Evolutionary conservation across 345 rosid species (phyloP).

Genomic region (Melaleuca alternifolia): DNA sequence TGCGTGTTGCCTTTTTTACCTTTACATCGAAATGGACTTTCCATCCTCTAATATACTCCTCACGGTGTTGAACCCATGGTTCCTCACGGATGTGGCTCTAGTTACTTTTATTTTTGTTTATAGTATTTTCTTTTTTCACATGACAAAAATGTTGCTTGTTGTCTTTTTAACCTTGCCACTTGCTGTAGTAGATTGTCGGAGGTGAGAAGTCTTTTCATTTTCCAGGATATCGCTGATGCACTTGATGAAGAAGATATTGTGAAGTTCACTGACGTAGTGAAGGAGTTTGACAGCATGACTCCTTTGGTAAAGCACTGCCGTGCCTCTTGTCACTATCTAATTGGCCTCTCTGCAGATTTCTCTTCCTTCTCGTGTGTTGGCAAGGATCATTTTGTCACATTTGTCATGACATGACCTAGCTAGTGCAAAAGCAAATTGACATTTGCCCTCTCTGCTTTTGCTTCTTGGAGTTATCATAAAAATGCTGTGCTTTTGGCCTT

Average conservation of each 20-base stretch:
- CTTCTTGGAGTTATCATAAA: background rate
- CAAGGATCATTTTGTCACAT: background rate
- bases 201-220: background rate
- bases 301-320: slow-evolving; percentile 47
- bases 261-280: slow-evolving; percentile 77
- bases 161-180: background rate
- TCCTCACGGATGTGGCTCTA: background rate
- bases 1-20: background rate
- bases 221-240: slow-evolving; percentile 75
- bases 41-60: background rate
- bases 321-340: background rate
- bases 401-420: background rate
- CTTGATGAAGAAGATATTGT: slow-evolving; percentile 93
- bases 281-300: slow-evolving; percentile 99
- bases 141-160: background rate
- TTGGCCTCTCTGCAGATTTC: background rate
- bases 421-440: background rate
- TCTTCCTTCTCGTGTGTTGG: background rate
- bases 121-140: background rate
- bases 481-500: background rate
- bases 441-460: background rate
- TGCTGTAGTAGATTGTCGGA: background rate
- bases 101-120: background rate
- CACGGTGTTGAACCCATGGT: background rate
- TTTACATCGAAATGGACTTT: background rate